Evolutionary conservation across 805 yeast genomes (phyloP), one percentile per base, ranked within the genome.

Genomic region (Candida vartiovaarae): DNA sequence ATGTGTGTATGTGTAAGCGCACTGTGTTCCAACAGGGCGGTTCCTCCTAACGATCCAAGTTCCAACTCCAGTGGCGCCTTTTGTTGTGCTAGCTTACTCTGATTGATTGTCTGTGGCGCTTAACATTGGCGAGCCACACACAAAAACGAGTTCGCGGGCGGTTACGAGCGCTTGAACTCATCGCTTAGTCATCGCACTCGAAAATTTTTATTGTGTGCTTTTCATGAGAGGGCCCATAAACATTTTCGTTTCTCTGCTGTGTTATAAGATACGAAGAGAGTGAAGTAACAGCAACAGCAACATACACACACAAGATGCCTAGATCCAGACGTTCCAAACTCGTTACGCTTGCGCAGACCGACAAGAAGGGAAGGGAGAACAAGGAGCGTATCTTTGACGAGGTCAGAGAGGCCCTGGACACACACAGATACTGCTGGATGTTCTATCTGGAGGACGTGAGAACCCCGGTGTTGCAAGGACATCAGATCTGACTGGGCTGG

Each of bases 291-390:
- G 5, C 31, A 28, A 28, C 32, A 6, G 26, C 31, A 10, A 20
- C 26, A 32, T 4, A 36, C 28, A 28, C 10, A 36, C 28, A 30
- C 33, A 69, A 54, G 46, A 91, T 91, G 99, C 97, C 99, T 50
- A 87, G 95, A 76, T 89, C 97, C 32, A 90, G 82, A 65, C 91
- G 98, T 78, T 84, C 96, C 54, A 93, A 87, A 80, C 82, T 90
- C 55, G 95, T 93, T 48, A 86, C 98, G 10, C 74, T 93, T 56
- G 93, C 99, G 33, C 91, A 91, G 62, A 91, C 98, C 50, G 97
- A 89, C 55, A 93, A 89, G 67, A 93, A 93, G 63, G 96, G 96
- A 40, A 81, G 82, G 53, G 97, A 87, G 56, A 89, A 88, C 68
- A 93, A 93, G 64, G 91, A 80, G 55, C 75, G 91, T 57, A 80